A percentile compares a stretch with the other conserved stretches of the same genome.
Evolutionary conservation across 176 grass and related monocot species (phyloP).

Genomic region (Rhynchospora tenuis): DNA sequence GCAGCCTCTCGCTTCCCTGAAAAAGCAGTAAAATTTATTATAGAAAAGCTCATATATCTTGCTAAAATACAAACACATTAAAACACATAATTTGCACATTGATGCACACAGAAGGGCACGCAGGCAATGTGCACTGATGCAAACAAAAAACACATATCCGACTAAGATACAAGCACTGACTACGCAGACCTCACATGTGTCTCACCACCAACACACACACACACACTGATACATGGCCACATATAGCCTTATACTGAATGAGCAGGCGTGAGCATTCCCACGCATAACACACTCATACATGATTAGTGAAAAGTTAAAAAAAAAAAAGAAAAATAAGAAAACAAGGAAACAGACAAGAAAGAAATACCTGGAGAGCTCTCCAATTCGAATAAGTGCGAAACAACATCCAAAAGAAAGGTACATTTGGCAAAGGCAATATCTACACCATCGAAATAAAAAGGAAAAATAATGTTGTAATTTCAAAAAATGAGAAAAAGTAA

Average conservation of each 20-base stretch:
- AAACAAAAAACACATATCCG: too few relatives aligned
- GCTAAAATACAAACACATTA: neutral
- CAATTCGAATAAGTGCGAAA: constrained; percentile 96
- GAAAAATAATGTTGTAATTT: constrained; percentile 10
- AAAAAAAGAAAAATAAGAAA: neutral
- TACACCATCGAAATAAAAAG: constrained; percentile 29
- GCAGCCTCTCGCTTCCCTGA: constrained; percentile 89
- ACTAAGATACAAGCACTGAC: neutral
- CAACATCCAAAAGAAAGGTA: constrained; percentile 85
- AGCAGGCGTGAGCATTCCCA: neutral
- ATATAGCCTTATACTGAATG: neutral
- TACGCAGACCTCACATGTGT: neutral
- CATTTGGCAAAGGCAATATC: constrained; percentile 93
- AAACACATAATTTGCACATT: neutral
- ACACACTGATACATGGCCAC: neutral
- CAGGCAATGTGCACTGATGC: too few relatives aligned
- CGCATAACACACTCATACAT: neutral
- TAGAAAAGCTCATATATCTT: neutral
- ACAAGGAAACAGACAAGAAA: neutral
- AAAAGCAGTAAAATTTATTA: neutral
- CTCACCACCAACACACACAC: neutral
- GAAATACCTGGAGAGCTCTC: constrained; percentile 88
- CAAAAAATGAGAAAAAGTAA: constrained; percentile 15
- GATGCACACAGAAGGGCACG: too few relatives aligned
- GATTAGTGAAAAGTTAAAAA: neutral